phyloP scores from a whole-genome alignment of 2,329 filamentous ascomycete species.

The Samsoniella hepiali region DNA sequence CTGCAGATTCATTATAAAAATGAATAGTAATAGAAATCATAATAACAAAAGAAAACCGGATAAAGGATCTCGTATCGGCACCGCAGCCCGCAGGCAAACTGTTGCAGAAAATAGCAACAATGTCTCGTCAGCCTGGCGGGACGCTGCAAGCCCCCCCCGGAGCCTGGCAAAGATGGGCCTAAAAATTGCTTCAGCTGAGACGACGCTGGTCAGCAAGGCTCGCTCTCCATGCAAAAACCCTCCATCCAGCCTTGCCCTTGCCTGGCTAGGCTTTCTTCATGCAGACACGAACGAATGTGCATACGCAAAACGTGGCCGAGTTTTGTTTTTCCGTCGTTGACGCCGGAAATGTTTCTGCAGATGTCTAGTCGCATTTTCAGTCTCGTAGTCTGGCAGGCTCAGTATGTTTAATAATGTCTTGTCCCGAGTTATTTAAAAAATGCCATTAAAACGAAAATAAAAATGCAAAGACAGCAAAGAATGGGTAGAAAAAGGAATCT shows the following conservation, averaged over 20 bases:
- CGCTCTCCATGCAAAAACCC: neutral
- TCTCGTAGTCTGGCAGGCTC: neutral
- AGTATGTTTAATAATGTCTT: neutral
- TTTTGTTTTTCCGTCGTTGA: neutral
- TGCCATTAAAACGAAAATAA: neutral
- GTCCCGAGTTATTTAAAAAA: too few relatives aligned
- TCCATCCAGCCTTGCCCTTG: neutral
- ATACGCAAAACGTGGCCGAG: neutral
- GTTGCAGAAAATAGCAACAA: neutral
- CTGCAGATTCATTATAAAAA: too few relatives aligned
- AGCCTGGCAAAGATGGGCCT: neutral
- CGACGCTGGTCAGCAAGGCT: conserved; percentile 2
- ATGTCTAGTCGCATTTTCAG: neutral
- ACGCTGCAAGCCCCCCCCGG: neutral
- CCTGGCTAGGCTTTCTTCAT: neutral
- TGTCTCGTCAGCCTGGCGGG: neutral
- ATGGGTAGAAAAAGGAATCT: neutral
- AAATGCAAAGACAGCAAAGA: neutral
- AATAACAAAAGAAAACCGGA: too few relatives aligned
- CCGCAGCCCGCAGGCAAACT: neutral
- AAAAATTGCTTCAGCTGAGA: neutral
- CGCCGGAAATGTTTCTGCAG: neutral
- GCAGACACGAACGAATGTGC: neutral
- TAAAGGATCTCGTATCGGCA: neutral
- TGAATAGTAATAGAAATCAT: too few relatives aligned